phyloP scores from a whole-genome alignment of 192 early-diverging fungal species.

The Funneliformis mosseae region DNA sequence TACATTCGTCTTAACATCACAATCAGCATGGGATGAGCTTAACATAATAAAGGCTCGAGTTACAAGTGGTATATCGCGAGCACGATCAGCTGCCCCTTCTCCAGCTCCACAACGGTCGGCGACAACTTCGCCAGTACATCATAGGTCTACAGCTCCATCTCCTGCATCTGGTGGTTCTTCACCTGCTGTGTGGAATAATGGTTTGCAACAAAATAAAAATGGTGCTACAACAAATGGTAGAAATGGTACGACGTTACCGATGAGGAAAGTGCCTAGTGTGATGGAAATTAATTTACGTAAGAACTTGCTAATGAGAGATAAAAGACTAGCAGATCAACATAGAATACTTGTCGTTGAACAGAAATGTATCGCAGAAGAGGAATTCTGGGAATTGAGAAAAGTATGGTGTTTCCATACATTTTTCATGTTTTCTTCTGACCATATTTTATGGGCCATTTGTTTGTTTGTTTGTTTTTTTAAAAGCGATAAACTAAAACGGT shows the following conservation, averaged over 20 bases:
- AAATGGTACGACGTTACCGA: conserved; percentile 40
- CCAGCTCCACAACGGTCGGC: background rate
- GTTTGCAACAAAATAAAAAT: background rate
- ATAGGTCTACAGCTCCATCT: conserved; percentile 14
- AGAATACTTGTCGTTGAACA: conserved; percentile 17
- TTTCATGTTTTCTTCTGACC: background rate
- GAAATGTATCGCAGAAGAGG: conserved; percentile 66
- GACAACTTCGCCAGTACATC: background rate
- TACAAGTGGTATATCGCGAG: background rate
- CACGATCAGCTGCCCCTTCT: background rate
- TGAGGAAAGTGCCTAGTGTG: conserved; percentile 37
- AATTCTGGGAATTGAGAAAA: conserved; percentile 90
- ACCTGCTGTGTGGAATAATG: background rate
- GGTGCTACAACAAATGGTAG: background rate
- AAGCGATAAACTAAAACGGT: background rate
- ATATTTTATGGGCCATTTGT: background rate
- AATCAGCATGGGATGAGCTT: background rate
- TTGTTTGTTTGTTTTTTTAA: conserved; percentile 24
- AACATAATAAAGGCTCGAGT: background rate
- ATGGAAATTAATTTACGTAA: background rate
- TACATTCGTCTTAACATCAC: background rate
- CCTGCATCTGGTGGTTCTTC: conserved; percentile 16
- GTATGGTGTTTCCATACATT: conserved; percentile 40
- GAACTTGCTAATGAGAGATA: conserved; percentile 2
- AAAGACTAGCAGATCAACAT: conserved; percentile 8